Evolutionary conservation across 441 rosid genomes (phyloP).

Genomic region (Erodium texanum): DNA sequence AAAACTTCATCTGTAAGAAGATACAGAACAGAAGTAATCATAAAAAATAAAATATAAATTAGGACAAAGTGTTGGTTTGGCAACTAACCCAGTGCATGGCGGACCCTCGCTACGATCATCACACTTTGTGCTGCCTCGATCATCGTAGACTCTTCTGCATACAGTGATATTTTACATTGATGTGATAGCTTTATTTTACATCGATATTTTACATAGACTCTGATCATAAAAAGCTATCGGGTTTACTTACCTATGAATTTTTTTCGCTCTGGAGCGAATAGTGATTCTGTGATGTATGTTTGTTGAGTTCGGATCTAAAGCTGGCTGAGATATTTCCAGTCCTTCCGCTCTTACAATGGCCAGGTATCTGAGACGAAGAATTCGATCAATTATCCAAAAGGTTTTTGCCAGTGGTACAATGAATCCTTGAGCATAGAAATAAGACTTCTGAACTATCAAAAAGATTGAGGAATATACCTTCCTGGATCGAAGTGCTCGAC

Average conservation of each 20-base stretch:
- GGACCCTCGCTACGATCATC: constrained; percentile 69
- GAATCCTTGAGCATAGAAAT: background rate
- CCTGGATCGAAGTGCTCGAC: constrained; percentile 63
- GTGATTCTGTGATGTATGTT: constrained; percentile 92
- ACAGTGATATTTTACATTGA: constrained; percentile 21
- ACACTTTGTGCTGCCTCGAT: constrained; percentile 65
- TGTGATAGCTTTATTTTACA: background rate
- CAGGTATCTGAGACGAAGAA: constrained; percentile 47
- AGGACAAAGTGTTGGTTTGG: background rate
- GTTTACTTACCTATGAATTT: constrained; percentile 65
- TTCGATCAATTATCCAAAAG: constrained; percentile 1
- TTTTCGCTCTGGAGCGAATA: constrained; percentile 54
- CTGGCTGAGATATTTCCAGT: constrained; percentile 95
- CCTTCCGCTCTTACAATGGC: constrained; percentile 66
- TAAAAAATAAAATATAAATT: too few species aligned
- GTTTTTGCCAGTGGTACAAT: background rate
- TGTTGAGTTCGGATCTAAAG: constrained; percentile 75
- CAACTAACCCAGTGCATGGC: constrained; percentile 85
- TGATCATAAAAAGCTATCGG: constrained; percentile 4
- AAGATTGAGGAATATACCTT: constrained; percentile 33
- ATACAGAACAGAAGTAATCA: background rate
- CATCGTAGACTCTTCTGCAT: constrained; percentile 72
- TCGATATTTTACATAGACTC: background rate
- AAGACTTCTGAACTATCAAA: background rate
- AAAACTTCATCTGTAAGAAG: background rate